These are phyloP conservation scores for Chaetoscypha palmicola DNA, from an alignment of 2,329 filamentous ascomycete genomes.

Conservation along the genomic window DNA sequence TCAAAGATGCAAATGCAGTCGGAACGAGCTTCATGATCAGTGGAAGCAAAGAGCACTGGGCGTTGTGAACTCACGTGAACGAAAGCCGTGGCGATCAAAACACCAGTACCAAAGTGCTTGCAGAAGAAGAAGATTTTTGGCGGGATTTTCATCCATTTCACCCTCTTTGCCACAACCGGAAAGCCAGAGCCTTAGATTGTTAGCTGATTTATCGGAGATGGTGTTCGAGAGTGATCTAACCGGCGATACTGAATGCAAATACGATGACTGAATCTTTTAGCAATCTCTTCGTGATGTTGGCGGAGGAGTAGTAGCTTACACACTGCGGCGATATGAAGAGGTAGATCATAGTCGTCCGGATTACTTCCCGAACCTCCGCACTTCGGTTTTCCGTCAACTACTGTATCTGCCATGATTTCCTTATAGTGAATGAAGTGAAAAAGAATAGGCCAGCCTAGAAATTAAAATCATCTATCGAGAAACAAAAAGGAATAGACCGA, in stretches of 20 bases:
- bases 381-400: conserved; percentile 8
- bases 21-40: conserved; percentile 44
- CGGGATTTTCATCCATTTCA: conserved; percentile 36
- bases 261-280: conserved; percentile 5
- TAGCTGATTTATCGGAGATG: conserved; percentile 37
- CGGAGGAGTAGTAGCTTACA: conserved; percentile 5
- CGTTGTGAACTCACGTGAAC: conserved; percentile 45
- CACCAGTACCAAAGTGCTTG: conserved; percentile 71
- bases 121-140: conserved; percentile 57
- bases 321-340: conserved; percentile 60
- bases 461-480: too few species aligned
- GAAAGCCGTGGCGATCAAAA: conserved; percentile 75
- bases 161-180: conserved; percentile 54
- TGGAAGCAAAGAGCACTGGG: conserved; percentile 8
- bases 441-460: too few species aligned
- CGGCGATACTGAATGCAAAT: conserved; percentile 8
- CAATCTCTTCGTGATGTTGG: neutral
- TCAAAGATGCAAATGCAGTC: conserved; percentile 61
- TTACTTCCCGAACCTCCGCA: conserved; percentile 12
- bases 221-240: conserved; percentile 6
- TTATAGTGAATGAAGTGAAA: too few species aligned
- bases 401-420: neutral
- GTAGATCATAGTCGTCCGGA: conserved; percentile 51
- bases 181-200: conserved; percentile 47
- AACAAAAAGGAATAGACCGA: neutral